Percentiles rank a stretch among this genome's conserved stretches.
Evolutionary conservation across 2,329 filamentous ascomycete species (phyloP).

Genomic region (Moelleriella libera): DNA sequence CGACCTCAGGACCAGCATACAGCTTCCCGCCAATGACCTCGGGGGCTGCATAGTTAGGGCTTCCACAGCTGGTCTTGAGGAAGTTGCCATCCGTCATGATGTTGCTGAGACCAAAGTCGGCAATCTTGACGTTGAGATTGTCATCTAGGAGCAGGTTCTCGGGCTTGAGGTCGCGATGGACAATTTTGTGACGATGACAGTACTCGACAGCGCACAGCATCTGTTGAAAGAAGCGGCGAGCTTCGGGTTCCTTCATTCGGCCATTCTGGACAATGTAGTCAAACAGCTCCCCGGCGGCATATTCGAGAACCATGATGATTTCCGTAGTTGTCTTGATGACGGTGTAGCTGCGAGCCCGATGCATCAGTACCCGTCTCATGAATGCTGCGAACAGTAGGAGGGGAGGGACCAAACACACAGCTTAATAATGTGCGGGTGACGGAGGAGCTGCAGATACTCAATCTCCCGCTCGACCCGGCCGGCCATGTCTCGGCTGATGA

Average conservation of each 20-base stretch:
- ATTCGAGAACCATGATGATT: slow-evolving; percentile 99
- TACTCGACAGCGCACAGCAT: slow-evolving; percentile 98
- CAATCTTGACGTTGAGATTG: slow-evolving; percentile 96
- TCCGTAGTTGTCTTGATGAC: slow-evolving; percentile 90
- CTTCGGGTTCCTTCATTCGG: slow-evolving; percentile 78
- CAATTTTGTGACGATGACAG: slow-evolving; percentile 97
- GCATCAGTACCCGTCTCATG: neutral
- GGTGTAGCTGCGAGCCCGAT: slow-evolving; percentile 52
- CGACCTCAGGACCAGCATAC: slow-evolving; percentile 93
- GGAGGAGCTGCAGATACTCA: slow-evolving; percentile 86
- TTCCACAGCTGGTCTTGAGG: slow-evolving; percentile 94
- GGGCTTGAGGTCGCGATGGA: slow-evolving; percentile 92
- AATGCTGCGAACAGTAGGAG: neutral
- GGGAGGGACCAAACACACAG: slow-evolving; percentile 42
- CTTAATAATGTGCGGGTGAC: slow-evolving; percentile 98
- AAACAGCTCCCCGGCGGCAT: slow-evolving; percentile 90
- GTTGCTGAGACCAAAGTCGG: slow-evolving; percentile 95
- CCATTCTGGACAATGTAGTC: slow-evolving; percentile 96
- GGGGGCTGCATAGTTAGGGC: slow-evolving; percentile 93
- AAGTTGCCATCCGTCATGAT: slow-evolving; percentile 99
- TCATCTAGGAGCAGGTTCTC: slow-evolving; percentile 94
- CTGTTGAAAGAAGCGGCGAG: slow-evolving; percentile 97
- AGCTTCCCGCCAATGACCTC: slow-evolving; percentile 97
- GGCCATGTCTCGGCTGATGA: slow-evolving; percentile 95
- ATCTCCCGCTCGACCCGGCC: slow-evolving; percentile 96